Evolutionary conservation across 2,329 filamentous ascomycete species (phyloP), one percentile per base, ranked within the genome.

Genomic region (Exophiala mesophila): DNA sequence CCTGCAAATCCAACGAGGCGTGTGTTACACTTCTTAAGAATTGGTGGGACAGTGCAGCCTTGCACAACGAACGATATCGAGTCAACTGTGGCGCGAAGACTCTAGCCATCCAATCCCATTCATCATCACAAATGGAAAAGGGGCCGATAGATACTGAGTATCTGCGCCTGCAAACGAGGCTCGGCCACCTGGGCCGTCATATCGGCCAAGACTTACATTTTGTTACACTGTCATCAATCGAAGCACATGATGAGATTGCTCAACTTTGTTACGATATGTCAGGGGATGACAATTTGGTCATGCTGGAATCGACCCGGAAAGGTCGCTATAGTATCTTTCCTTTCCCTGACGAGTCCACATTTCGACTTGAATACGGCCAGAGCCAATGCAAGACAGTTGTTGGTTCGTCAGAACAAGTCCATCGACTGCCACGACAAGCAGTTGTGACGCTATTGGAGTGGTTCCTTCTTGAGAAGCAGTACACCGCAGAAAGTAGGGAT

Each of bases 251-350:
- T 48, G 54, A 18, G 55, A 59, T 36, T 29, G 40, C 46, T 16
- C 18, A 30, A 17, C 15, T 49, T 15, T 52, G 49, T 26, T 36
- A 45, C 9, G 32, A 41, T 17, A 31, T 29, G 20, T 39, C 45
- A 3, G 30, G 33, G 7, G 15, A 19, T 10, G 24, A 46, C n/a
- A 12, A 33, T 17, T 24, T 61, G 10, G 58, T 66, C 44, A 68
- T 68, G 26, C 39, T 57, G 10, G 54, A 55, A 39, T 54, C 59
- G 32, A 28, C 67, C 65, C 18, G 56, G 61, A 40, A 71, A 35
- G 83, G 83, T 2, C 70, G 79, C 34, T 85, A 79, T 59, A 89
- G 83, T 58, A 86, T 94, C 51, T 74, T 94, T 39, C 85, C 81
- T 0, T 65, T 88, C 1, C 72, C 81, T 7, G 72, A 83, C 1